phyloP scores from a whole-genome alignment of 129 eudicot genomes.

The Flaveria ramosissima region DNA sequence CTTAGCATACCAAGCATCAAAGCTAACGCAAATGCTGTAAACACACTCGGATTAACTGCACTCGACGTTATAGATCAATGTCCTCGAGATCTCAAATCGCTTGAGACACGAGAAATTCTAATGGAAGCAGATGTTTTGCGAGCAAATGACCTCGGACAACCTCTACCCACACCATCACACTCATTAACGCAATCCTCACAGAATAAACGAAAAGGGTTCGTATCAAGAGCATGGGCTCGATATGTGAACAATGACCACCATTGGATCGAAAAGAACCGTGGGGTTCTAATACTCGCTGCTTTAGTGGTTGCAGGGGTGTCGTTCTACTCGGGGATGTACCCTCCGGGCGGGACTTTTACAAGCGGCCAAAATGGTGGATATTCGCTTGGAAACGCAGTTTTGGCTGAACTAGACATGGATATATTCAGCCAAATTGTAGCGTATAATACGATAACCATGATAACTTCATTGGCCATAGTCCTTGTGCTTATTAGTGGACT shows the following conservation, averaged over 20 bases:
- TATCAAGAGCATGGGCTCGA: conserved; percentile 29
- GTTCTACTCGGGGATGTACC: conserved; percentile 30
- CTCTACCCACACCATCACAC: background rate
- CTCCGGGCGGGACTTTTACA: conserved; percentile 27
- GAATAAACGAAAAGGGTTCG: conserved; percentile 3
- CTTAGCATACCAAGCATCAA: conserved; percentile 24
- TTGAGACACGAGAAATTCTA: conserved; percentile 26
- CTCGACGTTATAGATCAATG: conserved; percentile 31
- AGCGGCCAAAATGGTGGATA: conserved; percentile 15
- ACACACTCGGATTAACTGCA: conserved; percentile 23
- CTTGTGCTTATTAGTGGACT: conserved; percentile 32
- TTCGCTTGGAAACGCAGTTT: conserved; percentile 36
- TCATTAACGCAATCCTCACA: background rate
- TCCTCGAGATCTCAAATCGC: conserved; percentile 27
- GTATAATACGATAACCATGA: conserved; percentile 28
- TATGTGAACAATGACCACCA: conserved; percentile 17
- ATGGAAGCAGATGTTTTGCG: conserved; percentile 24
- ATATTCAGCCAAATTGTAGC: conserved; percentile 11
- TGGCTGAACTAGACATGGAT: conserved; percentile 33
- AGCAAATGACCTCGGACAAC: conserved; percentile 25
- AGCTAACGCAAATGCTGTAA: conserved; percentile 35
- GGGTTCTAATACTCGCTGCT: conserved; percentile 25
- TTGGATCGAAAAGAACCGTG: conserved; percentile 39
- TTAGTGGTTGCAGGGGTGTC: conserved; percentile 27
- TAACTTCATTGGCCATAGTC: conserved; percentile 28